These are phyloP conservation scores for Rhinocladiella similis DNA, from an alignment of 2,329 filamentous ascomycete genomes.

Conservation along the genomic window DNA sequence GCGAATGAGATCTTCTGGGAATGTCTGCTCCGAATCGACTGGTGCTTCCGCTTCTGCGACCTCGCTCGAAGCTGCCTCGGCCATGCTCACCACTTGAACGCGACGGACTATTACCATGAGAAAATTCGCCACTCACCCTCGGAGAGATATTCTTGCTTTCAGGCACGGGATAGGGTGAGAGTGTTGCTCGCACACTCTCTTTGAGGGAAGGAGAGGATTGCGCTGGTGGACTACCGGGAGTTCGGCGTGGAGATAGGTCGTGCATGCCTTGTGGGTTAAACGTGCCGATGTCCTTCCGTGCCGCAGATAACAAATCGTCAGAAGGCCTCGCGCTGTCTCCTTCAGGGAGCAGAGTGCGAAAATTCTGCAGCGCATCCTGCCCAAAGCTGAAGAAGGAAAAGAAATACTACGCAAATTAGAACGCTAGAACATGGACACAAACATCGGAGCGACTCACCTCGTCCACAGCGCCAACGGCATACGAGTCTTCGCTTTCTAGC, in stretches of 20 bases:
- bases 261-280: slow-evolving; percentile 3
- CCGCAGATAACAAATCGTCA: slow-evolving; percentile 31
- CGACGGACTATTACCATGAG: slow-evolving; percentile 38
- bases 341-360: slow-evolving; percentile 72
- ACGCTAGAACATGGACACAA: background rate
- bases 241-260: slow-evolving; percentile 15
- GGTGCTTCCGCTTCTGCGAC: slow-evolving; percentile 63
- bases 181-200: slow-evolving; percentile 62
- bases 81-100: slow-evolving; percentile 36
- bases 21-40: slow-evolving; percentile 55
- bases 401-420: slow-evolving; percentile 66
- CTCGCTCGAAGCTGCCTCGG: slow-evolving; percentile 39
- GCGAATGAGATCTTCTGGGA: slow-evolving; percentile 47
- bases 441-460: slow-evolving; percentile 61
- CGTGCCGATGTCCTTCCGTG: slow-evolving; percentile 16
- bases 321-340: slow-evolving; percentile 51
- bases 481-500: slow-evolving; percentile 90
- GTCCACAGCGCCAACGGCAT: slow-evolving; percentile 68
- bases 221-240: slow-evolving; percentile 14
- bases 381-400: slow-evolving; percentile 93
- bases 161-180: slow-evolving; percentile 54
- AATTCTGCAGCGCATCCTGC: slow-evolving; percentile 75
- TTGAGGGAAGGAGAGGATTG: slow-evolving; percentile 38
- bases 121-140: slow-evolving; percentile 44
- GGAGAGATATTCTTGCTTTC: slow-evolving; percentile 48